phyloP scores from a whole-genome alignment of 164 flowering plant species.

The Liquidambar formosana region DNA sequence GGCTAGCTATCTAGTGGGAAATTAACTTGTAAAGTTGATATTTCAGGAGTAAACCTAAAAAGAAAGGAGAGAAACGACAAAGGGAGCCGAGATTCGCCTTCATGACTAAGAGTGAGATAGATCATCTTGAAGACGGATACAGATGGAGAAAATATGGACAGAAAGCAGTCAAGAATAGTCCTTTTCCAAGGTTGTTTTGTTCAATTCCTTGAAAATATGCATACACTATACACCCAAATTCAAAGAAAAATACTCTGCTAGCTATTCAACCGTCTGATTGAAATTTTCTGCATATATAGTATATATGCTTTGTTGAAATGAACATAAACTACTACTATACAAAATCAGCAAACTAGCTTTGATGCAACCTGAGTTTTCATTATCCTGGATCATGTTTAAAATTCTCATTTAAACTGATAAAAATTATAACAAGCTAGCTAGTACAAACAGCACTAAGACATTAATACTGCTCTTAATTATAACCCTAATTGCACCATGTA shows the following conservation, averaged over 20 bases:
- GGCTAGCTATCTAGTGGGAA: too few species aligned
- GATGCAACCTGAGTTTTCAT: too few species aligned
- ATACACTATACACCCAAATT: not conserved
- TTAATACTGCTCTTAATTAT: too few species aligned
- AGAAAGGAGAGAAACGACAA: constrained; percentile 44
- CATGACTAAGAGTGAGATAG: constrained; percentile 69
- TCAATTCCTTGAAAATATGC: not conserved
- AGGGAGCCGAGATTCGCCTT: constrained; percentile 59
- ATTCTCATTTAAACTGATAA: too few species aligned
- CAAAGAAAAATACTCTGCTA: not conserved
- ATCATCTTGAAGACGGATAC: constrained; percentile 76
- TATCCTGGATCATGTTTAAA: too few species aligned
- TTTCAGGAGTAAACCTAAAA: constrained; percentile 39
- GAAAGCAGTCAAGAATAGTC: constrained; percentile 71
- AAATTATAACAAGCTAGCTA: too few species aligned
- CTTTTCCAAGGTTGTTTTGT: constrained; percentile 55
- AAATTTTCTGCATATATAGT: too few species aligned
- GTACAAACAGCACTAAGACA: too few species aligned
- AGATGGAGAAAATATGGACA: constrained; percentile 81
- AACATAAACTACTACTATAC: not conserved
- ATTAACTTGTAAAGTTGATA: not conserved
- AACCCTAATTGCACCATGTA: too few species aligned
- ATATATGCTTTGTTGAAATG: not conserved
- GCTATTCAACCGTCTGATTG: too few species aligned
- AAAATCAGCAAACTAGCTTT: too few species aligned